Conservation (phyloP, 768 basidiomycete genomes). For the Pleurotus tuoliensis region DNA sequence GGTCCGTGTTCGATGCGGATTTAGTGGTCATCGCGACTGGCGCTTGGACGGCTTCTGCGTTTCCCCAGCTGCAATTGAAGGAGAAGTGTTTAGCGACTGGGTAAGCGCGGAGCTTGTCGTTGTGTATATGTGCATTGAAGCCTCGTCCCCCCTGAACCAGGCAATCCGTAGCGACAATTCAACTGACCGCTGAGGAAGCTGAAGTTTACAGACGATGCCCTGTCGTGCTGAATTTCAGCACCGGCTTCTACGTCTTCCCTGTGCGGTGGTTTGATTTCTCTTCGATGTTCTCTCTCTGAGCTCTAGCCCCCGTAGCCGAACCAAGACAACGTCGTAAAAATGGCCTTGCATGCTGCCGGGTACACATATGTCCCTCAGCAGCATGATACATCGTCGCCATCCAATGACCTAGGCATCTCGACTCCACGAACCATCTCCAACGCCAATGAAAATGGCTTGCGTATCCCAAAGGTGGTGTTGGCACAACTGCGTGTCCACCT, state of each 20-base stretch:
- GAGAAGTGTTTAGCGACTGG: constrained; percentile 72
- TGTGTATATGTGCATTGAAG: not conserved
- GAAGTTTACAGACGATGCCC: constrained; percentile 56
- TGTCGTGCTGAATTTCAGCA: constrained; percentile 67
- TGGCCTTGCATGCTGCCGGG: constrained; percentile 75
- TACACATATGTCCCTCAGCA: constrained; percentile 40
- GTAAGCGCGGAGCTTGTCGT: constrained; percentile 34
- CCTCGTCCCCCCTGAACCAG: constrained; percentile 30
- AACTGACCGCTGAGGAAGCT: constrained; percentile 69
- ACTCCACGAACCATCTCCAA: constrained; percentile 72
- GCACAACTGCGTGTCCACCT: constrained; percentile 49
- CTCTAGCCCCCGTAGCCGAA: constrained; percentile 50
- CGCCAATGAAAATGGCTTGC: constrained; percentile 52
- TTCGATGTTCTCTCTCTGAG: not conserved
- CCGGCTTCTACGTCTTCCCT: constrained; percentile 83
- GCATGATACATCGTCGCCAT: not conserved
- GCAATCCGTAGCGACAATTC: constrained; percentile 74
- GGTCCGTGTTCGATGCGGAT: constrained; percentile 49
- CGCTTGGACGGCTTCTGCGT: constrained; percentile 81
- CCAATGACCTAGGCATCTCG: constrained; percentile 46
- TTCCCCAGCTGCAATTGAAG: constrained; percentile 54
- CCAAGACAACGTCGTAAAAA: constrained; percentile 64
- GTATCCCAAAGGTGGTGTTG: constrained; percentile 60
- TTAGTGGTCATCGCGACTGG: constrained; percentile 71
- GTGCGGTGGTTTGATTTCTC: constrained; percentile 35